Evolutionary conservation across 345 rosid genomes (phyloP), one percentile per base, ranked within the genome.

Genomic region (Moricandia arvensis): DNA sequence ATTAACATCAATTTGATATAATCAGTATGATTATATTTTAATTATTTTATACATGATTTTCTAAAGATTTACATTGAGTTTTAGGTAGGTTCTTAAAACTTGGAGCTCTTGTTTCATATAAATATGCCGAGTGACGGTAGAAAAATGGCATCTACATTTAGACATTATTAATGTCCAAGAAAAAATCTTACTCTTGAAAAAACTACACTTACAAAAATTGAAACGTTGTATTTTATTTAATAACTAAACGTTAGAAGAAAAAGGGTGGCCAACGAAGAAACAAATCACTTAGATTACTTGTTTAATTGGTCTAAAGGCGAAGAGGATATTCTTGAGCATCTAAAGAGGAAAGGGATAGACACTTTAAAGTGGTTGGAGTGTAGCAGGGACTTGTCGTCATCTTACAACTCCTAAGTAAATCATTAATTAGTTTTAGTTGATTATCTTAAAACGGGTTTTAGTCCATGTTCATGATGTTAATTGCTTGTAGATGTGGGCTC

Each of bases 401-500:
- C 68, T 72, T 65, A 27, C 9, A 43, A 24, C 65, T 63, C 73
- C 70, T 55, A 77, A 77, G 54, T 33, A 63, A 45, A 43, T 71
- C 55, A 66, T 59, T 65, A 35, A 45, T 29, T 66, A 59, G 38
- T 59, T 45, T 26, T 75, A 61, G 34, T 61, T 68, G 54, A 5
- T 69, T 70, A 43, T 57, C 60, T 29, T 41, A 6, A 63, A 57
- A 57, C 45, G 31, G 53, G 31, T 21, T 57, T 21, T 9, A 30
- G 53, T 54, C 18, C 21, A 41, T 70, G 53, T 26, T 59, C 68
- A 11, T 49, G 62, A 58, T 58, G 33, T 59, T 71, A 71, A 65
- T 65, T 77, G 45, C 68, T 77, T 65, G 62, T 65, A 47, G 76
- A 77, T 65, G 72, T 65, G 68, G 68, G 33, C 45, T 71, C 75